Base-by-base conservation (phyloP, 2,329 filamentous ascomycete genomes). In the Mariannaea sp. region DNA sequence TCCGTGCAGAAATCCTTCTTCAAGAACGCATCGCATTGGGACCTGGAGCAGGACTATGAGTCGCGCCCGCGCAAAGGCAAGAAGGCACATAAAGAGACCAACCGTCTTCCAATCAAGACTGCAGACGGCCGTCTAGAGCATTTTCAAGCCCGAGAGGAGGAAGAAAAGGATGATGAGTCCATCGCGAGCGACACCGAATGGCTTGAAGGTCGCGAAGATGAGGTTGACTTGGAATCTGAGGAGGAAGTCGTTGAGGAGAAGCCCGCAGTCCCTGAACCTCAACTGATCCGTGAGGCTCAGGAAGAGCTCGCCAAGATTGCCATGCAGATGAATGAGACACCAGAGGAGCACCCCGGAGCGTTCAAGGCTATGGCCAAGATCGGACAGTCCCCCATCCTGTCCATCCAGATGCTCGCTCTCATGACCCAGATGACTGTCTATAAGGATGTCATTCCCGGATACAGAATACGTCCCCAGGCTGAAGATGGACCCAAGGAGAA, bases 361-460 rank as follows among this genome's bases (percentile, higher is more conserved):
- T 87, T 97, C 76, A 92, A 90, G 70, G 82, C 83, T 4, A 76
- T 97, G 65, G 87, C 86, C 26, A 83, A 88, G 65, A 83, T 96
- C 61, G 87, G 87, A 16, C 79, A 86, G 49, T 87, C 88, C 7
- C 78, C 79, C 12, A 85, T 92, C 57, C 72, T 82, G 12, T 86
- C 88, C 2, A 86, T 99, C 46, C 87, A 90, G 75, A 96, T 96
- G 73, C 80, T 99, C 56, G 87, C 89, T 6, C 77, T 99, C 59
- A 89, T 87, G 41, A 91, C 94, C 17, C 92, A 97, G 73, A 81
- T 94, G 70, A 84, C 92, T 1, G 85, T 97, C 10, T 99, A 93
- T 79, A 96, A 93, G 71, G 94, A 97, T 72, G 83, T 97, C 40
- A 97, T 99, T 54, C 94, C 94, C 0, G 94, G 94, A 17, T 99